Evolutionary conservation across 2,329 filamentous ascomycete genomes (phyloP), one percentile per base, ranked within the genome.

Genomic region (Colletotrichum musicola): DNA sequence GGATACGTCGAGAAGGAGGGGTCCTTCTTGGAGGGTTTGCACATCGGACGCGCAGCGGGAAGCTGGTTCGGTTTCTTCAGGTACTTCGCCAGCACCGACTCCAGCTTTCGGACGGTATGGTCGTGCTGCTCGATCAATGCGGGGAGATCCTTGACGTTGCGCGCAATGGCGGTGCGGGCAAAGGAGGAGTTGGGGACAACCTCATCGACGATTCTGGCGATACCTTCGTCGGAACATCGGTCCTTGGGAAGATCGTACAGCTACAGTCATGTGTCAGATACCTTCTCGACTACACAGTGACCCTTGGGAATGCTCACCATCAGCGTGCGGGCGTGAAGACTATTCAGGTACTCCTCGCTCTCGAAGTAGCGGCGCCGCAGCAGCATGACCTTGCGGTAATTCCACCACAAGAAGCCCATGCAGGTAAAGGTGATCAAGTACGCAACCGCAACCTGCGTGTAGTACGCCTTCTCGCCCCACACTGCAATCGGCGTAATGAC

Each of bases 71-170:
- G 96, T 69, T 97, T 92, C 79, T 92, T 97, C 54, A 99, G 85
- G 77, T 99, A 98, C 73, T 93, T 97, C 44, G 96, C 93, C 62
- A 99, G 81, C 4, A 97, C 87, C 53, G 88, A 87, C 78, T 99
- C 96, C 46, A 99, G 86, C 73, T 93, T 86, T 55, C 93, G 89
- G 40, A 99, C 96, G 0, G 90, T 86, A 71, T 92, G 85, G 63
- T 94, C 91, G 75, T 99, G 95, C 76, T 97, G 88, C 68, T 92
- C 89, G 70, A 99, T 96, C 66, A 98, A 83, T 18, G 92, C 86
- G 12, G 96, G 96, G 13, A 99, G 85, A 46, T 95, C 91, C 78
- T 95, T 97, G 71, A 98, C 94, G 74, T 98, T 98, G 71, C 96
- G 90, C 25, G 94, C 95, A 74, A 98, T 91, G 12, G 93, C 91